These are phyloP conservation scores for Fusarium begoniae DNA, from an alignment of 2,329 filamentous ascomycete species.

Conservation along the genomic window DNA sequence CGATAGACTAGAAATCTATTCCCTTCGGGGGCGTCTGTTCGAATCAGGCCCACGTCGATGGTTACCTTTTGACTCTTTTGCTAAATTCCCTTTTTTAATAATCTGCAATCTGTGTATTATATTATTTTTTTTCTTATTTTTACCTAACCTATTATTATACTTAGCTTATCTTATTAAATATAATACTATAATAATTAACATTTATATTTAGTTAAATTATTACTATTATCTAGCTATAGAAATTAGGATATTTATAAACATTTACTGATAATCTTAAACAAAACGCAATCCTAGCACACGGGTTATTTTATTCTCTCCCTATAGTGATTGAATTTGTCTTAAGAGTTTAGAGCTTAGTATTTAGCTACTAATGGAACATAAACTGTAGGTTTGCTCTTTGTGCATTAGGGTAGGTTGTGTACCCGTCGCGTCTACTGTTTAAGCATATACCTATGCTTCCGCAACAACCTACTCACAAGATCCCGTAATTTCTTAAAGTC, in stretches of 20 bases:
- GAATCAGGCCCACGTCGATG: constrained; percentile 26
- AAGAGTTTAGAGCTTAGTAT: accelerated
- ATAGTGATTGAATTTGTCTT: accelerated
- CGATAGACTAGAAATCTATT: constrained; percentile 33
- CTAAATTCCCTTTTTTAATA: accelerated
- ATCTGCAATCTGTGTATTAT: accelerated
- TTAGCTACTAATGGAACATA: not conserved
- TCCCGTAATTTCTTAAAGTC: not conserved
- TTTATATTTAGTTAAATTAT: not conserved
- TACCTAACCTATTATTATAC: not conserved
- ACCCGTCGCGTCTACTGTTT: not conserved
- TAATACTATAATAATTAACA: not conserved
- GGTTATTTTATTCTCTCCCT: not conserved
- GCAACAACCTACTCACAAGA: not conserved
- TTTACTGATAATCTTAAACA: accelerated
- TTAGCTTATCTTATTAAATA: accelerated
- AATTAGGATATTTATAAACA: accelerated
- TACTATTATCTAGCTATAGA: no score
- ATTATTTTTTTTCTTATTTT: no score
- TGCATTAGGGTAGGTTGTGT: not conserved
- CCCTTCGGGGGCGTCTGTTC: constrained; percentile 30
- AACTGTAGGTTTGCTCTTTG: accelerated
- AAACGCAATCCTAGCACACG: accelerated
- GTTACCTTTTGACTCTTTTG: not conserved
- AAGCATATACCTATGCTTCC: not conserved